phyloP scores from a whole-genome alignment of 805 yeast species.

The Clavispora carvajalis region DNA sequence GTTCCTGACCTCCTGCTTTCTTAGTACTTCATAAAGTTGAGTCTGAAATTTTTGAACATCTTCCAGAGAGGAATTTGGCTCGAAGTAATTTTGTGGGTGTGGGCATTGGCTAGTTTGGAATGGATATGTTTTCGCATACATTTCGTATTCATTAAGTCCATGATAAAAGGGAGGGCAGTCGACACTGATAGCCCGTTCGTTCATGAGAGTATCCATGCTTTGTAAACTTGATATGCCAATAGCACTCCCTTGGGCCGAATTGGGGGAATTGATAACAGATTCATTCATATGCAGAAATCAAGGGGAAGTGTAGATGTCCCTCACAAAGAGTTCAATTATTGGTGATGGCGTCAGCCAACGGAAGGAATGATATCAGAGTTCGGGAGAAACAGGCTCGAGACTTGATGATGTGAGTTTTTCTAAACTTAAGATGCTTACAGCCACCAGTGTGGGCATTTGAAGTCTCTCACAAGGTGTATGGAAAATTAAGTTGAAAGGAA shows the following conservation, averaged over 20 bases:
- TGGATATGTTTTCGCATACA: conserved; percentile 1
- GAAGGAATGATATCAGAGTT: too few species aligned
- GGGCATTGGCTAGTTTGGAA: background rate
- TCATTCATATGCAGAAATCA: background rate
- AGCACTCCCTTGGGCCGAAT: background rate
- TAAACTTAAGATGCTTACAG: too few species aligned
- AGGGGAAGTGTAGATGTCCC: background rate
- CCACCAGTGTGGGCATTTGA: too few species aligned
- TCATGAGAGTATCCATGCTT: conserved; percentile 1
- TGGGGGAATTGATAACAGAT: conserved; percentile 2
- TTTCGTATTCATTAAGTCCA: background rate
- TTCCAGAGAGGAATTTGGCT: conserved; percentile 1
- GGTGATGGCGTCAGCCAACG: background rate
- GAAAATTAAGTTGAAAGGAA: too few species aligned
- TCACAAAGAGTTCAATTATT: too few species aligned
- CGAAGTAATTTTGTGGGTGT: background rate
- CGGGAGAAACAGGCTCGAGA: too few species aligned
- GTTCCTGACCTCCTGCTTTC: conserved; percentile 7
- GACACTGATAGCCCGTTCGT: conserved; percentile 1
- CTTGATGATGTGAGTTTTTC: too few species aligned
- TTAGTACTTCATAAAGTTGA: conserved; percentile 9
- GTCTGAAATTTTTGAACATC: conserved; percentile 5
- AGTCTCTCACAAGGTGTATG: too few species aligned
- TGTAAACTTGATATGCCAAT: background rate
- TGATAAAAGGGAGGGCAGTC: background rate